A percentile compares a stretch with the other conserved stretches of the same genome.
Conservation (phyloP, 768 basidiomycete species). For the Phlegmacium glaucopus region DNA sequence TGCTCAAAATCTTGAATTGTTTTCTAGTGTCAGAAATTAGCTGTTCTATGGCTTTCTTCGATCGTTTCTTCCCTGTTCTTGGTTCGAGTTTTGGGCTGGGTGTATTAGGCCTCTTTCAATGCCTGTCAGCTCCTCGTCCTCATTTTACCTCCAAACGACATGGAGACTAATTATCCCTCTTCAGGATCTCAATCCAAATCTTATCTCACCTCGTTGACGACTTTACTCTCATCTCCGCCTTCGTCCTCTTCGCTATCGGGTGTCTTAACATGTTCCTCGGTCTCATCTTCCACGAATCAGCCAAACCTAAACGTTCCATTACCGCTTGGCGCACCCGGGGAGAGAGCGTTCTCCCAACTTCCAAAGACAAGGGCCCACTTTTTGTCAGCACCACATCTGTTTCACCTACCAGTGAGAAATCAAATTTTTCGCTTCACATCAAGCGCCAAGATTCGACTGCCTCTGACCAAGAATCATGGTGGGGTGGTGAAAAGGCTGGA, state of each 20-base stretch:
- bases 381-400: constrained; percentile 26
- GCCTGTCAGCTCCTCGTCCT: constrained; percentile 12
- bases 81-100: constrained; percentile 86
- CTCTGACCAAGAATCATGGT: constrained; percentile 2
- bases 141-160: neutral
- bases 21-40: constrained; percentile 64
- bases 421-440: constrained; percentile 14
- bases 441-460: constrained; percentile 1
- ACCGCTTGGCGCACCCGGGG: constrained; percentile 60
- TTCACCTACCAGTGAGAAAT: constrained; percentile 33
- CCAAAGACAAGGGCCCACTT: constrained; percentile 25
- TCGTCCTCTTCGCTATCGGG: constrained; percentile 90
- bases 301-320: constrained; percentile 62
- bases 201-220: constrained; percentile 79
- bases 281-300: constrained; percentile 64
- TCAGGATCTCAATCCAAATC: constrained; percentile 18
- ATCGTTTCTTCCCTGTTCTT: constrained; percentile 86
- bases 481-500: constrained; percentile 38
- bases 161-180: neutral
- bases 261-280: constrained; percentile 82
- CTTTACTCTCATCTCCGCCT: constrained; percentile 87
- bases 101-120: constrained; percentile 83
- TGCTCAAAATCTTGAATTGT: neutral
- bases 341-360: constrained; percentile 51
- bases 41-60: constrained; percentile 78